Evolutionary conservation across 139 green algal genomes (phyloP).

Genomic region (Ulvella scutata): DNA sequence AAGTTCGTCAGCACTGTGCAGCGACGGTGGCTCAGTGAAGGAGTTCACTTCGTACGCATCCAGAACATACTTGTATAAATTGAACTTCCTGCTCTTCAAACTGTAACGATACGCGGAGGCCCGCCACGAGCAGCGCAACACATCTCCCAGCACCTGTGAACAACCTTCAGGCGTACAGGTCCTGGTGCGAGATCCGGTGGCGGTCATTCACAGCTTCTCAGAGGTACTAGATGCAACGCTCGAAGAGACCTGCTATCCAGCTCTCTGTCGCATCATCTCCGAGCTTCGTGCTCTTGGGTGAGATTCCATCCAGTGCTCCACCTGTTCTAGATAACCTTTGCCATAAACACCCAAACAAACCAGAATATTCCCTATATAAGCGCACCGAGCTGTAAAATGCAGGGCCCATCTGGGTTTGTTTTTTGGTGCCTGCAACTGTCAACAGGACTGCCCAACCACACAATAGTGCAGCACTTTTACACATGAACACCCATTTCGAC

Average conservation of each 20-base stretch:
- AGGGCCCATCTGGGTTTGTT: no score
- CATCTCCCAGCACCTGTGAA: no score
- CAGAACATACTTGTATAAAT: slow-evolving; percentile 18
- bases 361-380: no score
- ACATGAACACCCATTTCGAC: slow-evolving; percentile 10
- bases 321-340: no score
- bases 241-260: slow-evolving; percentile 37
- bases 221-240: slow-evolving; percentile 39
- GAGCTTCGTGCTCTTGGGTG: slow-evolving; percentile 39
- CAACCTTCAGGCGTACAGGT: slow-evolving; percentile 9
- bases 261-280: slow-evolving; percentile 24
- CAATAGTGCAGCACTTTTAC: slow-evolving; percentile 3
- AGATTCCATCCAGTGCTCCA: no score
- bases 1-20: slow-evolving; percentile 25
- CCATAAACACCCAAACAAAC: no score
- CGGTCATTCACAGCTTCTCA: slow-evolving; percentile 41
- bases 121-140: no score
- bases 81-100: background rate
- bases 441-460: background rate
- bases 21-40: slow-evolving; percentile 24
- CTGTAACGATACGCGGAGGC: no score
- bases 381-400: no score
- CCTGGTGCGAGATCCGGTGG: slow-evolving; percentile 34
- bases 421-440: background rate
- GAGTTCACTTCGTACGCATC: slow-evolving; percentile 10